phyloP scores from a whole-genome alignment of 176 grass and related monocot genomes.

The Paspalum vaginatum region DNA sequence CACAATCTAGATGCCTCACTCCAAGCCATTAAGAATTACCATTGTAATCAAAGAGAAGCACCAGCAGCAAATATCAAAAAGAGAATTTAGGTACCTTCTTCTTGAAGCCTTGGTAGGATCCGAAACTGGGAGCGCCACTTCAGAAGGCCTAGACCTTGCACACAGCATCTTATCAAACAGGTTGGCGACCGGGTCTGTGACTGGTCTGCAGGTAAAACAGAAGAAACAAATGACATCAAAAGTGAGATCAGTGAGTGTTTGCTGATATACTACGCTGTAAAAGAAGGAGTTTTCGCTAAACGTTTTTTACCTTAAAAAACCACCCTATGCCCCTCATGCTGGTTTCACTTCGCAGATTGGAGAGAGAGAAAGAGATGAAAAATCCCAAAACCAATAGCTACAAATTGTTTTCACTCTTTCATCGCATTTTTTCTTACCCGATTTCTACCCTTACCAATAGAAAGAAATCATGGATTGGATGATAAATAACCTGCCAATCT shows the following conservation, averaged over 20 bases:
- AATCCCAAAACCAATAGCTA: too few relatives aligned
- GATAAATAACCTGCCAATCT: too few relatives aligned
- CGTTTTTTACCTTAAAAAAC: constrained; percentile 90
- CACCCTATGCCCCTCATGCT: constrained; percentile 89
- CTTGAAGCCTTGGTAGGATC: constrained; percentile 84
- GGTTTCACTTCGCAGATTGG: too few relatives aligned
- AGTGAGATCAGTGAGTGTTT: neutral
- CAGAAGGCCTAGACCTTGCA: constrained; percentile 70
- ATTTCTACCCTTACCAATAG: too few relatives aligned
- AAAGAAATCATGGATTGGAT: too few relatives aligned
- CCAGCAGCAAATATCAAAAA: neutral
- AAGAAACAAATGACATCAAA: neutral
- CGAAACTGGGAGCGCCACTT: constrained; percentile 69
- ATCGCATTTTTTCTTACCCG: too few relatives aligned
- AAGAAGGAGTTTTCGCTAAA: neutral
- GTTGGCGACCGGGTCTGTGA: constrained; percentile 86
- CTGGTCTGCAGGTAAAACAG: constrained; percentile 60
- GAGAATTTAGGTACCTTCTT: constrained; percentile 57
- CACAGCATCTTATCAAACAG: constrained; percentile 74
- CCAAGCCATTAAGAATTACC: neutral
- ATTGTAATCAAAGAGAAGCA: neutral
- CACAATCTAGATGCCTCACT: neutral
- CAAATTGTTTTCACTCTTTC: too few relatives aligned
- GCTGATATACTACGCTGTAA: constrained; percentile 8
- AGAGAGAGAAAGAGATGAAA: too few relatives aligned